Conservation (phyloP, 78 protist genomes). For the Cavenderia fasciculata region DNA sequence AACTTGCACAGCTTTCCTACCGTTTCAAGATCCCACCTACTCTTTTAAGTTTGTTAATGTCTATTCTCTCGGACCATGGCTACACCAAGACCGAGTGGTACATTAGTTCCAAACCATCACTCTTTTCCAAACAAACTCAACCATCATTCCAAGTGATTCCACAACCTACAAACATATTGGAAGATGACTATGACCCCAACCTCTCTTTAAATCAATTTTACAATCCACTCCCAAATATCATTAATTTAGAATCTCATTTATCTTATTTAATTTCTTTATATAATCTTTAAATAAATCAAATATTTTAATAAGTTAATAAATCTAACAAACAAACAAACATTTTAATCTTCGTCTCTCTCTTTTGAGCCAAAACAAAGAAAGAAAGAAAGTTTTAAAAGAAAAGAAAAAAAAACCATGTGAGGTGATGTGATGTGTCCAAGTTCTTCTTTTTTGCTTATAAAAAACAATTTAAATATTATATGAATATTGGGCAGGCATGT, state of each 20-base stretch:
- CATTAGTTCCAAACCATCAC: background rate
- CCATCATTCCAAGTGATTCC: background rate
- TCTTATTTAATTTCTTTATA: background rate
- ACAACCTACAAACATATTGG: too few relatives aligned
- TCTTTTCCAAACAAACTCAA: background rate
- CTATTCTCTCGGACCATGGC: background rate
- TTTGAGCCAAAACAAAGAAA: too few relatives aligned
- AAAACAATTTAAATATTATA: too few relatives aligned
- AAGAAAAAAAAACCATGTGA: too few relatives aligned
- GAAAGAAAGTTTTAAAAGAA: too few relatives aligned
- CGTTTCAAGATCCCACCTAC: background rate
- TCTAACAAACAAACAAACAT: too few relatives aligned
- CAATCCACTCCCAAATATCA: background rate
- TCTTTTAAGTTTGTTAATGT: background rate
- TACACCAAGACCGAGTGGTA: background rate
- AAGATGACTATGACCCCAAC: background rate
- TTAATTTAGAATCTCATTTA: background rate
- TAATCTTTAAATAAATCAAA: background rate
- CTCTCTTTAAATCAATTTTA: background rate
- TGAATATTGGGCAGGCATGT: too few relatives aligned
- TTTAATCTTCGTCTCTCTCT: too few relatives aligned
- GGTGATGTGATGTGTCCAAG: too few relatives aligned
- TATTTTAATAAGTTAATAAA: too few relatives aligned
- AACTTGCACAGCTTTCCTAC: background rate
- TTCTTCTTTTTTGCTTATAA: too few relatives aligned